Evolutionary conservation across 2,329 filamentous ascomycete genomes (phyloP).

Genomic region (Lasiodiplodia sp.): DNA sequence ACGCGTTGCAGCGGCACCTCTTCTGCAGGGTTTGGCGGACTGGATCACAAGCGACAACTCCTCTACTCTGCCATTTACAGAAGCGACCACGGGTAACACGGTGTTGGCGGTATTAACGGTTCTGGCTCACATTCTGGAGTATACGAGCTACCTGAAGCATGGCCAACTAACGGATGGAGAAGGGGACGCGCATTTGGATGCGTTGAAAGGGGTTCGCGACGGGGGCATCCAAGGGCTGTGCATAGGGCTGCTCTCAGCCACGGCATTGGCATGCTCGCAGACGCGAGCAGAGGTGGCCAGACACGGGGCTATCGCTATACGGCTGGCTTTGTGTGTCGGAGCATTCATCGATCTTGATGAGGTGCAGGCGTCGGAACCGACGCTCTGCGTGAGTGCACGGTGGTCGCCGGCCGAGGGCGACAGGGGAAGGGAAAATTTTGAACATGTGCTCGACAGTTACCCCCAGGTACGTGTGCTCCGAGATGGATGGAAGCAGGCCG

Average conservation of each 20-base stretch:
- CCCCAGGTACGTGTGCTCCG: not conserved
- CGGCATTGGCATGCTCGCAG: not conserved
- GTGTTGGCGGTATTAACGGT: not conserved
- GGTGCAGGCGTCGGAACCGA: not conserved
- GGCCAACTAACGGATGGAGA: not conserved
- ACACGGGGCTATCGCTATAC: slow-evolving; percentile 5
- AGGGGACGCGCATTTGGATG: not conserved
- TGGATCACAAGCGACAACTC: not conserved
- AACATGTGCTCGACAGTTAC: not conserved
- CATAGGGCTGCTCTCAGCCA: not conserved
- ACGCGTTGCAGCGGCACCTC: not conserved
- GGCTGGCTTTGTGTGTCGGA: slow-evolving; percentile 28
- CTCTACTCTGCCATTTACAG: not conserved
- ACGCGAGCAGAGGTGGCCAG: not conserved
- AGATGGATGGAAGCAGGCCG: not conserved
- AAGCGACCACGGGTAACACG: not conserved
- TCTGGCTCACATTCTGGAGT: not conserved
- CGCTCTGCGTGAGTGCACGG: slow-evolving; percentile 6
- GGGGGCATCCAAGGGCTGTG: not conserved
- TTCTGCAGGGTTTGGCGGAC: not conserved
- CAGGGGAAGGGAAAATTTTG: not conserved
- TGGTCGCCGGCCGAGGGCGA: not conserved
- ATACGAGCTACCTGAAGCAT: not conserved
- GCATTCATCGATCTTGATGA: slow-evolving; percentile 28
- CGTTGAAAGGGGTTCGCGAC: not conserved